A percentile compares a stretch with the other conserved stretches of the same genome.
These are phyloP conservation scores for Trichoderma atroviride DNA, from an alignment of 2,329 filamentous ascomycete genomes.

Conservation along the genomic window DNA sequence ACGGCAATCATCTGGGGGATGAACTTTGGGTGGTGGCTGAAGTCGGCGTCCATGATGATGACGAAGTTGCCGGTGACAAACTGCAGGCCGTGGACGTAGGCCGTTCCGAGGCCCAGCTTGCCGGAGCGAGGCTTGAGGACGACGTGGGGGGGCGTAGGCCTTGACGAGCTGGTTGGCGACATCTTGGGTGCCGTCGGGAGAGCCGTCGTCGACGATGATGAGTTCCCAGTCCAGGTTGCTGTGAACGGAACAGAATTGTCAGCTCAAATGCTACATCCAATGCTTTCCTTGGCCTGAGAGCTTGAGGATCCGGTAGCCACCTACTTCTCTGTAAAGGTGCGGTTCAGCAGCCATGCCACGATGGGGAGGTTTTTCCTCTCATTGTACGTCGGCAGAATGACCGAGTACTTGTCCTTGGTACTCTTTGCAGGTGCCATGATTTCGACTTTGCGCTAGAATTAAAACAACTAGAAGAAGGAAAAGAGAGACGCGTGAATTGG, in stretches of 20 bases:
- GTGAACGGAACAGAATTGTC: not conserved
- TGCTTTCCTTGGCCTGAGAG: not conserved
- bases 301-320: conserved; percentile 33
- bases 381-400: conserved; percentile 98
- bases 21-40: conserved; percentile 99
- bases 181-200: conserved; percentile 90
- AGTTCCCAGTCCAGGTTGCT: conserved; percentile 96
- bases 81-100: conserved; percentile 92
- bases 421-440: conserved; percentile 53
- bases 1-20: conserved; percentile 89
- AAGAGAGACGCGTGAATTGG: conserved; percentile 5
- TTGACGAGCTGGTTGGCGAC: conserved; percentile 88
- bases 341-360: conserved; percentile 90
- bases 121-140: conserved; percentile 85
- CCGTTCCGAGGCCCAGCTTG: conserved; percentile 95
- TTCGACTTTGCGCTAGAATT: not conserved
- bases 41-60: conserved; percentile 99
- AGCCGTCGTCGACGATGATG: conserved; percentile 97
- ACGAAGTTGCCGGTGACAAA: conserved; percentile 92
- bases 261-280: not conserved
- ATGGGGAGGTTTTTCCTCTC: conserved; percentile 97
- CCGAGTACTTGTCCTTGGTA: conserved; percentile 79
- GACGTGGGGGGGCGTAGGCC: conserved; percentile 78
- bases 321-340: conserved; percentile 87
- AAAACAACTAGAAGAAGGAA: not conserved